Conservation (phyloP, 179 eudicot genomes). For the Patellifolia procumbens region DNA sequence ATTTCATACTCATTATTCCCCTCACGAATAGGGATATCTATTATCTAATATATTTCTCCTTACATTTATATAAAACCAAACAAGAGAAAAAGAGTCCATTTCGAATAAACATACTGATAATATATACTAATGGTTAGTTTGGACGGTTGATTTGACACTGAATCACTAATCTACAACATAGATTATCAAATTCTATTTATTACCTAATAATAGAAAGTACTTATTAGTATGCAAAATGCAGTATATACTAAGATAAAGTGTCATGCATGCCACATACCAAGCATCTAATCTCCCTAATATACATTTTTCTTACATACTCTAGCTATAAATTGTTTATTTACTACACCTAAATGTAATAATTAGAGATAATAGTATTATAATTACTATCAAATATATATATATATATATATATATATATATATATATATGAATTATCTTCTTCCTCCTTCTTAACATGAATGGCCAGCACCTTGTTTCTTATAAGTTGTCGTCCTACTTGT, state of each 20-base stretch:
- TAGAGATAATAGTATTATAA: neutral
- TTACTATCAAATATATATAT: neutral
- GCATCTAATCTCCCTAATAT: neutral
- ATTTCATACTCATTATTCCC: too few relatives aligned
- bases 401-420: too few relatives aligned
- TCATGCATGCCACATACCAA: neutral
- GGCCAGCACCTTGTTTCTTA: conserved; percentile 12
- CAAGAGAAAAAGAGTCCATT: neutral
- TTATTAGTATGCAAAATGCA: too few relatives aligned
- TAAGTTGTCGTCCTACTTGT: neutral
- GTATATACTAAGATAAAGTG: too few relatives aligned
- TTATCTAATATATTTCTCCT: too few relatives aligned
- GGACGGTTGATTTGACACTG: conserved; percentile 6
- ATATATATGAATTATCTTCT: too few relatives aligned
- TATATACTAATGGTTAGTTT: neutral
- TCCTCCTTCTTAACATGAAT: neutral
- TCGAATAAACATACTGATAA: too few relatives aligned
- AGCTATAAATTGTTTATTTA: neutral
- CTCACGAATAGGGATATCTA: too few relatives aligned
- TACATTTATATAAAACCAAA: neutral
- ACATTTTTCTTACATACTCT: neutral
- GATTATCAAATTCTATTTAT: neutral
- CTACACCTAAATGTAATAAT: neutral
- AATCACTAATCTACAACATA: neutral
- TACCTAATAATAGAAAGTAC: neutral